Percentiles rank a stretch among this genome's conserved stretches.
These are phyloP conservation scores for Clarireedia hainanense DNA, from an alignment of 2,329 filamentous ascomycete genomes.

Conservation along the genomic window DNA sequence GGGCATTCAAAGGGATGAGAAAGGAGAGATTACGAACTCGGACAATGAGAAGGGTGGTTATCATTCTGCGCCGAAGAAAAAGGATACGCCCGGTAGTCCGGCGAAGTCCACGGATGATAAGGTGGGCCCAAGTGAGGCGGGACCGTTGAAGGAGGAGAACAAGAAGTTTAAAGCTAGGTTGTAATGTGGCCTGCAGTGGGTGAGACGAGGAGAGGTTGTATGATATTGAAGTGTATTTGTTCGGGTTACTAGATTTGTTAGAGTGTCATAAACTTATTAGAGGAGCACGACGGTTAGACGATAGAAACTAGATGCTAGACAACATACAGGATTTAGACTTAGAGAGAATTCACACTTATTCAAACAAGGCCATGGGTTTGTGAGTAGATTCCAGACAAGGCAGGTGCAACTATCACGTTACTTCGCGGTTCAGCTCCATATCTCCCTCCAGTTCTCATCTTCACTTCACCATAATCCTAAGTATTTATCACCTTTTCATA, in stretches of 20 bases:
- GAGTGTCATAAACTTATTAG: neutral
- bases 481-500: too few species aligned
- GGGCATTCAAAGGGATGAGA: conserved; percentile 47
- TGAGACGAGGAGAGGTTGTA: neutral
- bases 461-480: too few species aligned
- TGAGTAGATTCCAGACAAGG: neutral
- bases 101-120: conserved; percentile 27
- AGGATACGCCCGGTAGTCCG: conserved; percentile 26
- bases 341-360: conserved; percentile 9
- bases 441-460: too few species aligned
- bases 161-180: conserved; percentile 22
- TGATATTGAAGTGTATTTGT: neutral
- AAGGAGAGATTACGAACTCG: conserved; percentile 44
- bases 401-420: neutral
- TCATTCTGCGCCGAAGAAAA: conserved; percentile 49
- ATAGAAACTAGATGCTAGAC: neutral
- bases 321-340: conserved; percentile 5
- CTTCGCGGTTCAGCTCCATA: too few species aligned
- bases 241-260: too few species aligned
- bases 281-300: conserved; percentile 1
- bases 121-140: conserved; percentile 31
- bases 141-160: conserved; percentile 31
- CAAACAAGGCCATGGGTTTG: neutral
- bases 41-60: conserved; percentile 52
- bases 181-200: conserved; percentile 7